phyloP scores from a whole-genome alignment of 2,329 filamentous ascomycete species.

The Beauveria caledonica region DNA sequence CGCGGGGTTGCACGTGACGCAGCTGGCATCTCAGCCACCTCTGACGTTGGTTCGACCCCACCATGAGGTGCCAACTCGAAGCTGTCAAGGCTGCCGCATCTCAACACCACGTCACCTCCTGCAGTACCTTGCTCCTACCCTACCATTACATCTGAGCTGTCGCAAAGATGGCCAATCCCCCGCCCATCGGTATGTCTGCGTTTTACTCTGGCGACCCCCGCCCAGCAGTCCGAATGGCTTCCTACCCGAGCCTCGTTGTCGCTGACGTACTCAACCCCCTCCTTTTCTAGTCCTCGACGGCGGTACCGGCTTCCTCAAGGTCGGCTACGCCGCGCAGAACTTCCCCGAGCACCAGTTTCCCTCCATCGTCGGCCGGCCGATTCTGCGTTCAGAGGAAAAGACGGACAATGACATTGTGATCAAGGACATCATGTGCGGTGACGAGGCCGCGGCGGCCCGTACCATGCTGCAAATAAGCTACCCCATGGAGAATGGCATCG shows the following conservation, averaged over 20 bases:
- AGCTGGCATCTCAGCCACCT: constrained; percentile 22
- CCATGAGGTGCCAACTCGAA: constrained; percentile 16
- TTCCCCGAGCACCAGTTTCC: constrained; percentile 99
- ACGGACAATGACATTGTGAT: constrained; percentile 54
- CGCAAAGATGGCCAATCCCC: constrained; percentile 40
- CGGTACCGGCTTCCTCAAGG: constrained; percentile 99
- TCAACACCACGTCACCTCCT: constrained; percentile 10
- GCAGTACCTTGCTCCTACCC: not conserved
- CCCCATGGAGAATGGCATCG: constrained; percentile 99
- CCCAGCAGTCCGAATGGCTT: constrained; percentile 9
- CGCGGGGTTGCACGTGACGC: constrained; percentile 33
- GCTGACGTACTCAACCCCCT: constrained; percentile 17
- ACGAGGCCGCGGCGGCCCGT: constrained; percentile 90
- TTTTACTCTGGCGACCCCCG: constrained; percentile 7
- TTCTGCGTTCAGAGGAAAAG: constrained; percentile 89
- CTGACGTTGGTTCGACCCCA: constrained; percentile 31
- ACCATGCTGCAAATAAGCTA: constrained; percentile 99
- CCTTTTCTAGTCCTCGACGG: constrained; percentile 79
- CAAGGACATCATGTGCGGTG: constrained; percentile 99
- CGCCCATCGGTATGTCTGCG: constrained; percentile 43
- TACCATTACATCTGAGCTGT: constrained; percentile 13
- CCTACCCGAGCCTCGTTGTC: constrained; percentile 12
- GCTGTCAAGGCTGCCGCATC: constrained; percentile 5
- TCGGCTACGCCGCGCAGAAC: constrained; percentile 98
- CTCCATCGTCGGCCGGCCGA: constrained; percentile 94